Evolutionary conservation across 2,329 filamentous ascomycete species (phyloP).

Genomic region (Fonsecaea monophora): DNA sequence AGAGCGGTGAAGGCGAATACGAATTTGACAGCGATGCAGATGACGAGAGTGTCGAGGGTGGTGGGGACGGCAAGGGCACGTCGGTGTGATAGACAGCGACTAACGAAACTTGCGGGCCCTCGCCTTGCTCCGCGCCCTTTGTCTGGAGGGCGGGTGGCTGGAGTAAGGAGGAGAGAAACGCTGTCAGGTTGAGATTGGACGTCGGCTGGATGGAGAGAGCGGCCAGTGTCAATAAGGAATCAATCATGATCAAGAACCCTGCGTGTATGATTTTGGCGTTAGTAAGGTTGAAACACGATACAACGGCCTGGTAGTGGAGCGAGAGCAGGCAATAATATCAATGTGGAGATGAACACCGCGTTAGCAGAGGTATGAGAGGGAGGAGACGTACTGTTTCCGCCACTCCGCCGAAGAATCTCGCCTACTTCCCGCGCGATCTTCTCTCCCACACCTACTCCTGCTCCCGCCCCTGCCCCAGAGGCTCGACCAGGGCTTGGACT

Average conservation of each 20-base stretch:
- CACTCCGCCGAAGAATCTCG: constrained; percentile 45
- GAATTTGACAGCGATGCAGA: constrained; percentile 38
- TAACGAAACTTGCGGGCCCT: constrained; percentile 65
- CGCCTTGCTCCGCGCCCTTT: constrained; percentile 27
- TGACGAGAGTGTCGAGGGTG: constrained; percentile 26
- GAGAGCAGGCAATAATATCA: too few relatives aligned
- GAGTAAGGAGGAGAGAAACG: constrained; percentile 74
- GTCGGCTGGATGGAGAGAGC: constrained; percentile 27
- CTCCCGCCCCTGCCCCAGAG: constrained; percentile 42
- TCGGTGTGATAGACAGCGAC: constrained; percentile 84
- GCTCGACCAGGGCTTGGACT: too few relatives aligned
- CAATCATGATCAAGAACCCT: constrained; percentile 36
- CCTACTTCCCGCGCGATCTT: constrained; percentile 67
- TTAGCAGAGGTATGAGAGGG: too few relatives aligned
- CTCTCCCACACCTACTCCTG: constrained; percentile 46
- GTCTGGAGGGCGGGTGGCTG: constrained; percentile 55
- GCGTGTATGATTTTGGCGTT: not conserved
- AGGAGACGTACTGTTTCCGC: constrained; percentile 29
- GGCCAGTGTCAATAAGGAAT: constrained; percentile 32
- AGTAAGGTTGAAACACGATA: not conserved
- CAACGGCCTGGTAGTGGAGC: too few relatives aligned
- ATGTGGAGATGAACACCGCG: too few relatives aligned
- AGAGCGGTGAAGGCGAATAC: constrained; percentile 70
- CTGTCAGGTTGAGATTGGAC: constrained; percentile 61
- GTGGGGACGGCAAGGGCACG: constrained; percentile 61